These are phyloP conservation scores for Fusarium papillatum DNA, from an alignment of 2,329 filamentous ascomycete genomes.

Conservation along the genomic window DNA sequence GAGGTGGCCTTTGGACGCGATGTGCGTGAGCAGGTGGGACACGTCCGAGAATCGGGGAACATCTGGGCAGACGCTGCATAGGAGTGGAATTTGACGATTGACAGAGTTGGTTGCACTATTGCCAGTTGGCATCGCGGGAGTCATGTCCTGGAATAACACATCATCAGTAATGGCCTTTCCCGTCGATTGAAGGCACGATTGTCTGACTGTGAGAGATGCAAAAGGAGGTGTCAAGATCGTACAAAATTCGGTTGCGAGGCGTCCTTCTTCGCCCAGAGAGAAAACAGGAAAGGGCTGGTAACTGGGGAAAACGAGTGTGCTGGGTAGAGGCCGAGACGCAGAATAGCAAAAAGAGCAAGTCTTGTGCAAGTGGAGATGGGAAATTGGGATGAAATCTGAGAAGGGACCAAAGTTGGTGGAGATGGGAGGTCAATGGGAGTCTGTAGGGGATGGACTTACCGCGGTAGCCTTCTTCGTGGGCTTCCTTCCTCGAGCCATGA, in stretches of 20 bases:
- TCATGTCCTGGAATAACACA: constrained; percentile 53
- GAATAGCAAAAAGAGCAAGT: constrained; percentile 43
- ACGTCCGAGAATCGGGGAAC: constrained; percentile 88
- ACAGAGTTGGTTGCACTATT: constrained; percentile 36
- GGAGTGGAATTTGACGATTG: constrained; percentile 70
- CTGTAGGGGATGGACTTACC: constrained; percentile 30
- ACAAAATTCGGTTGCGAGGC: constrained; percentile 6
- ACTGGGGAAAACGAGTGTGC: constrained; percentile 24
- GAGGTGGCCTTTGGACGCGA: constrained; percentile 93
- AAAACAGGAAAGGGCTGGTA: constrained; percentile 46
- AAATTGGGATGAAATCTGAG: constrained; percentile 15
- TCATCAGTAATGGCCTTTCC: constrained; percentile 31
- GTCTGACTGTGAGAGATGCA: not conserved
- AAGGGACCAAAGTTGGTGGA: constrained; percentile 42
- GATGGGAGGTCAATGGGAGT: constrained; percentile 16
- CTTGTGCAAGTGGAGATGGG: constrained; percentile 25
- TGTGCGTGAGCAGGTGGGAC: constrained; percentile 92
- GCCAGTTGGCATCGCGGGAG: constrained; percentile 42
- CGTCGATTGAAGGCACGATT: not conserved
- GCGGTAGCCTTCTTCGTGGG: constrained; percentile 3
- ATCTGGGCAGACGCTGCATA: constrained; percentile 88
- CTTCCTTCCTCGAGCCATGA: constrained; percentile 42
- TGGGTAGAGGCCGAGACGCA: constrained; percentile 33
- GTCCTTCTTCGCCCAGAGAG: constrained; percentile 6
- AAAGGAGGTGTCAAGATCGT: not conserved